These are phyloP conservation scores for Metschnikowia henanensis DNA, from an alignment of 805 yeast genomes.

Conservation along the genomic window DNA sequence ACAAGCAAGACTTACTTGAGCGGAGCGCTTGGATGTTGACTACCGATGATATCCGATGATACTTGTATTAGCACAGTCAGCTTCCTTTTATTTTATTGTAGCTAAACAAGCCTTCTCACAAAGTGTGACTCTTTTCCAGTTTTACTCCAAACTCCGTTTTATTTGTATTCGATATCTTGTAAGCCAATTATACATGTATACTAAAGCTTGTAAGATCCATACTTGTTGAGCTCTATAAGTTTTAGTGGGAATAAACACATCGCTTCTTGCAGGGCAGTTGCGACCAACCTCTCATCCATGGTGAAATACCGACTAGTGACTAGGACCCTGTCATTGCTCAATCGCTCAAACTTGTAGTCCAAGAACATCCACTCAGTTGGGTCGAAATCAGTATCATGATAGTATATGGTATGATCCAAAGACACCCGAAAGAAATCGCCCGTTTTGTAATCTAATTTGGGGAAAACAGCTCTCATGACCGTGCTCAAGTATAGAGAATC, in stretches of 20 bases:
- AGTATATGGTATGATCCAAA: slow-evolving; percentile 36
- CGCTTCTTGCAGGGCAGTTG: slow-evolving; percentile 36
- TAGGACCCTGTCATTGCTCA: slow-evolving; percentile 37
- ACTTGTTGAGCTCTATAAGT: slow-evolving; percentile 9
- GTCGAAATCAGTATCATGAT: slow-evolving; percentile 38
- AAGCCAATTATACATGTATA: too few species aligned
- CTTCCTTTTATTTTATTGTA: too few species aligned
- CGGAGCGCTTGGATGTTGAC: too few species aligned
- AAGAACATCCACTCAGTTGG: slow-evolving; percentile 37
- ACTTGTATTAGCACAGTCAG: too few species aligned
- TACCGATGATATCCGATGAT: too few species aligned
- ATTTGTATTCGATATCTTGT: too few species aligned
- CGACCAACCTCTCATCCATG: slow-evolving; percentile 29
- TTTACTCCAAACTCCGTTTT: too few species aligned
- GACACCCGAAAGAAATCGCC: slow-evolving; percentile 35
- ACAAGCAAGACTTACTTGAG: too few species aligned
- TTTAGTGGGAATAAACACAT: slow-evolving; percentile 20
- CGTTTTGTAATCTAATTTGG: slow-evolving; percentile 14
- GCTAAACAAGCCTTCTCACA: too few species aligned
- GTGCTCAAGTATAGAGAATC: slow-evolving; percentile 35
- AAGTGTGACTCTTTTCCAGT: too few species aligned
- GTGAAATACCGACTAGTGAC: slow-evolving; percentile 28
- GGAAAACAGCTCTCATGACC: slow-evolving; percentile 23
- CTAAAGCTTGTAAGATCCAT: slow-evolving; percentile 18
- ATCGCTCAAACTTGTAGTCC: slow-evolving; percentile 31